Evolutionary conservation across 148 eudicot genomes (phyloP), one percentile per base, ranked within the genome.

Genomic region (Cornus suecica): DNA sequence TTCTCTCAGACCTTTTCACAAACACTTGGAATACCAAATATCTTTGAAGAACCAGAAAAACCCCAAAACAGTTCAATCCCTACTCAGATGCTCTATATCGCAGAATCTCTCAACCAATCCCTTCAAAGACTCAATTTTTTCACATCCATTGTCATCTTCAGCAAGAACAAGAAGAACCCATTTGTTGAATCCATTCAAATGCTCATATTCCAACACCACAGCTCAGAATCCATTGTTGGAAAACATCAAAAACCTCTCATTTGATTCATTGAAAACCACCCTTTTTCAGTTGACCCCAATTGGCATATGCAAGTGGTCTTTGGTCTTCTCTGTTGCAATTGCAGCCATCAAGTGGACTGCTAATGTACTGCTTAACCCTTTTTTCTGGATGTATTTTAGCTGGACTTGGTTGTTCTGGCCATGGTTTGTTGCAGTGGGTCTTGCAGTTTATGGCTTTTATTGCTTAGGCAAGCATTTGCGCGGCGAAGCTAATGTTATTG

Each of bases 331-430:
- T 26, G 5, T 89, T 51, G 85, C 81, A 32, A 51, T 88, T 76
- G 88, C 84, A 10, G 87, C 76, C 27, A 48, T 65, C 45, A 94
- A 90, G 84, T 84, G 91, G 93, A 37, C 63, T 15, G 74, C 81
- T 45, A 83, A 79, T 84, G 23, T 80, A 56, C 64, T 85, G 26
- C 74, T 90, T 11, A 94, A 78, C 66, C 98, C 98, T 0, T 94
- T 92, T 71, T 80, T 90, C 42, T 94, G 98, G 98, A 89, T 87
- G 92, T 94, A 94, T 62, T 90, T 90, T 74, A 94, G 98, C 77
- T 90, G 90, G 92, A 79, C 90, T 27, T 94, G 98, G 98, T n/a
- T 94, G 65, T 92, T 90, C 75, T 94, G 98, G 98, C 98, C 98
- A 8, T 94, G 98, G 98, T 79, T 75, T 74, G 83, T 85, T 54